These are phyloP conservation scores for Penicillium sp. DNA, from an alignment of 2,329 filamentous ascomycete species.

Conservation along the genomic window DNA sequence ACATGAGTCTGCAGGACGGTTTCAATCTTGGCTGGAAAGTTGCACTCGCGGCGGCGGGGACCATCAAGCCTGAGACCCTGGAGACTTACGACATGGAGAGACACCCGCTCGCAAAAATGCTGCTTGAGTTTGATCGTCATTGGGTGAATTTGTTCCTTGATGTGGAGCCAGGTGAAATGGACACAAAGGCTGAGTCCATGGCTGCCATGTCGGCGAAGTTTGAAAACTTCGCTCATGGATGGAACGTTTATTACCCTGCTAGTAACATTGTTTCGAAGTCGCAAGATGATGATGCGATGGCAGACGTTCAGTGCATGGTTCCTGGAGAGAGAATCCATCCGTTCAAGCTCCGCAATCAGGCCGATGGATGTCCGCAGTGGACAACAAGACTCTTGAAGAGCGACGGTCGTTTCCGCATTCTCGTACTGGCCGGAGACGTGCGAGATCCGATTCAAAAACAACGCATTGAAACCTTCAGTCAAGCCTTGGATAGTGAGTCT, in stretches of 20 bases:
- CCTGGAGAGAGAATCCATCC: conserved; percentile 25
- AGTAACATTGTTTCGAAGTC: conserved; percentile 10
- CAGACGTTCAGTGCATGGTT: not conserved
- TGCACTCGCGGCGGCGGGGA: conserved; percentile 48
- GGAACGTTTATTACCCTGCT: conserved; percentile 11
- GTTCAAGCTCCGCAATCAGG: conserved; percentile 20
- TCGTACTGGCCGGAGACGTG: conserved; percentile 64
- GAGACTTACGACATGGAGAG: conserved; percentile 58
- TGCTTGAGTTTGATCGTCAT: conserved; percentile 65
- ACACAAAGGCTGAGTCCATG: conserved; percentile 18
- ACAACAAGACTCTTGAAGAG: conserved; percentile 30
- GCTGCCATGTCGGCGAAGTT: conserved; percentile 16
- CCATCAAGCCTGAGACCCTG: conserved; percentile 44
- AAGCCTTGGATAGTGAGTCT: conserved; percentile 33
- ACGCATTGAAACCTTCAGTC: conserved; percentile 52
- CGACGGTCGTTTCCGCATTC: conserved; percentile 38
- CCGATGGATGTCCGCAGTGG: conserved; percentile 15
- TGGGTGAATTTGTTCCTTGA: conserved; percentile 23
- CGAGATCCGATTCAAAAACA: conserved; percentile 45
- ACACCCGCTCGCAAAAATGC: conserved; percentile 63
- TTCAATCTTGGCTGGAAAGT: conserved; percentile 63
- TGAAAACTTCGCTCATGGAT: conserved; percentile 19
- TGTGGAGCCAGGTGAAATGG: not conserved
- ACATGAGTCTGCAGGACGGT: conserved; percentile 52
- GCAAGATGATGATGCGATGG: not conserved